These are phyloP conservation scores for Circinella umbellata DNA, from an alignment of 371 early-diverging fungal species.

Conservation along the genomic window DNA sequence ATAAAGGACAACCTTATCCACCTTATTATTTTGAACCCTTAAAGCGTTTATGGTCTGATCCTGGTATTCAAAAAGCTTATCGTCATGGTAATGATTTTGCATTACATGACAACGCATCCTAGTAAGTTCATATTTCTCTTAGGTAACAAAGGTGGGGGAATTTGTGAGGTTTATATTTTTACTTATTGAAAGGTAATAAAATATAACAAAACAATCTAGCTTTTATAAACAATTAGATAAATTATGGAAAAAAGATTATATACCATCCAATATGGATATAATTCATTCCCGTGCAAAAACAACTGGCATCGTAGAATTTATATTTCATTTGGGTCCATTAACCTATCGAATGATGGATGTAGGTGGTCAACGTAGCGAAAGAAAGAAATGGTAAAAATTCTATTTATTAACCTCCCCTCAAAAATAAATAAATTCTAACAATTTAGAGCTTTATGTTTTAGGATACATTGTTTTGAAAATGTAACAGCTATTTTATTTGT, in stretches of 20 bases:
- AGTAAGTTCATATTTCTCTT: constrained; percentile 49
- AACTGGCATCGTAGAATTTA: constrained; percentile 86
- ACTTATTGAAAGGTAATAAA: not conserved
- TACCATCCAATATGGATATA: constrained; percentile 87
- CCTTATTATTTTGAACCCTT: constrained; percentile 73
- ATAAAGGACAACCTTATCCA: constrained; percentile 65
- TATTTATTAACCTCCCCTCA: not conserved
- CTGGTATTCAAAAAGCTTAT: constrained; percentile 76
- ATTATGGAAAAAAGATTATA: constrained; percentile 68
- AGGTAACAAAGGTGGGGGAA: too few species aligned
- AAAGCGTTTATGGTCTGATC: constrained; percentile 79
- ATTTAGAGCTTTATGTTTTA: constrained; percentile 1
- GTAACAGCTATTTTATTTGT: constrained; percentile 94
- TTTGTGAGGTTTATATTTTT: not conserved
- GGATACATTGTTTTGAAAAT: constrained; percentile 92
- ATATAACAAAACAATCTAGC: too few species aligned
- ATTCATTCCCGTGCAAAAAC: constrained; percentile 83
- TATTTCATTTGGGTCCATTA: constrained; percentile 81
- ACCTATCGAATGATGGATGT: constrained; percentile 93
- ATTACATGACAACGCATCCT: constrained; percentile 80
- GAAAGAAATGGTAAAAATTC: constrained; percentile 81
- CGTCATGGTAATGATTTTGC: constrained; percentile 77
- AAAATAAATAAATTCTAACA: not conserved
- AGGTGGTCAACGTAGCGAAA: constrained; percentile 90
- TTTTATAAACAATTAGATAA: constrained; percentile 88